These are phyloP conservation scores for Avena atlantica DNA, from an alignment of 176 grass and related monocot species.

Conservation along the genomic window DNA sequence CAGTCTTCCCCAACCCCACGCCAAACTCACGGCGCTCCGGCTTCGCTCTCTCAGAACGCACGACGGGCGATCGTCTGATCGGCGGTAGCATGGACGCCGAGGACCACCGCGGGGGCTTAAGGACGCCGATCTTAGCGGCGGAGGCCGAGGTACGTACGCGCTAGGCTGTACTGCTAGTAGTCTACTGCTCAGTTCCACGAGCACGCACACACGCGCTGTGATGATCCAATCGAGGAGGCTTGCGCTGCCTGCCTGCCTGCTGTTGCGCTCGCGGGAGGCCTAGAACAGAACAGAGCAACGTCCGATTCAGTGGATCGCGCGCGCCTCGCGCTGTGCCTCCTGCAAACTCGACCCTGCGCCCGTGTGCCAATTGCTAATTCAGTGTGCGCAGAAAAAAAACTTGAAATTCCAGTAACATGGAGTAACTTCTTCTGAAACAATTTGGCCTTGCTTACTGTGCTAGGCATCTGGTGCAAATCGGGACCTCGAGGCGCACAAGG, in stretches of 20 bases:
- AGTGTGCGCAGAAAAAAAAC: background rate
- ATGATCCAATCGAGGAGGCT: background rate
- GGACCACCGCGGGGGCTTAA: too few relatives aligned
- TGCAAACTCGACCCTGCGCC: background rate
- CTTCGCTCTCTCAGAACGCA: background rate
- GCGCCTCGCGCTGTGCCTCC: background rate
- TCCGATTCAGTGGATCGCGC: background rate
- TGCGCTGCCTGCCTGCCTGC: background rate
- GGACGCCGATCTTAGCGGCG: background rate
- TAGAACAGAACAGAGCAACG: background rate
- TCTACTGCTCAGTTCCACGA: background rate
- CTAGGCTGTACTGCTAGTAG: background rate
- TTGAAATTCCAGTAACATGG: background rate
- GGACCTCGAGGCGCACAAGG: background rate
- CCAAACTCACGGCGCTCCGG: background rate
- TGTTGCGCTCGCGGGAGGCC: background rate
- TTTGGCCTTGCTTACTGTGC: background rate
- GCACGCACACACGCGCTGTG: background rate
- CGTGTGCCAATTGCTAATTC: background rate
- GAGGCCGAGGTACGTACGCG: conserved; percentile 30
- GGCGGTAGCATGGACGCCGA: conserved; percentile 32
- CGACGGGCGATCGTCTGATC: background rate
- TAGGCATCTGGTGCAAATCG: conserved; percentile 22
- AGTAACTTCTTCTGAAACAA: background rate
- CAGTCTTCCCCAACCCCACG: background rate